Evolutionary conservation across 345 rosid genomes (phyloP).

Genomic region (Aethionema arabicum): DNA sequence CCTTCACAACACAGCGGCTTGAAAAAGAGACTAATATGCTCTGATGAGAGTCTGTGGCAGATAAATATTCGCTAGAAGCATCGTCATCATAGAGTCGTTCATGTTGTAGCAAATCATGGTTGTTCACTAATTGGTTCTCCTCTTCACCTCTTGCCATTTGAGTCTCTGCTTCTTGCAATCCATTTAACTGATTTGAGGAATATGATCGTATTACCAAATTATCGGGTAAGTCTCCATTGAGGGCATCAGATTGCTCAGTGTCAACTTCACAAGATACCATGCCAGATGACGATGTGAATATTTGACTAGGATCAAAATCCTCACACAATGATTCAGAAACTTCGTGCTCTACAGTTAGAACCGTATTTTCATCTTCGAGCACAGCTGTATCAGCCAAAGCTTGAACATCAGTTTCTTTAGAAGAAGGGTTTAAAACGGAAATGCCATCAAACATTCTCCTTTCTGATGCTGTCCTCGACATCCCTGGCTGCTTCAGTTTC

Average conservation of each 20-base stretch:
- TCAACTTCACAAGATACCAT: slow-evolving; percentile 34
- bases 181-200: slow-evolving; percentile 36
- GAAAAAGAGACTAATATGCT: slow-evolving; percentile 92
- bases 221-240: slow-evolving; percentile 36
- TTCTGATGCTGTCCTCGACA: slow-evolving; percentile 43
- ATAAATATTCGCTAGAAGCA: slow-evolving; percentile 64
- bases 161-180: slow-evolving; percentile 36
- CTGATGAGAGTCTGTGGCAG: slow-evolving; percentile 80
- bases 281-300: slow-evolving; percentile 36
- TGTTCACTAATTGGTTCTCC: slow-evolving; percentile 39
- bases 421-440: slow-evolving; percentile 40
- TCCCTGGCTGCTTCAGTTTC: slow-evolving; percentile 40
- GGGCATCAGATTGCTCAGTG: slow-evolving; percentile 38
- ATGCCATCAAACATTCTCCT: slow-evolving; percentile 41
- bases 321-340: slow-evolving; percentile 41
- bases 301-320: slow-evolving; percentile 39
- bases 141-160: slow-evolving; percentile 42
- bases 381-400: slow-evolving; percentile 34
- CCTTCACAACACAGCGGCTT: slow-evolving; percentile 74
- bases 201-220: slow-evolving; percentile 34
- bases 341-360: slow-evolving; percentile 38
- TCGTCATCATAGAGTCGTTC: slow-evolving; percentile 54
- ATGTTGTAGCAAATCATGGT: slow-evolving; percentile 41
- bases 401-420: slow-evolving; percentile 31
- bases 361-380: slow-evolving; percentile 38